phyloP scores from a whole-genome alignment of 192 early-diverging fungal genomes.

The Rhizoclosmatium globosum region DNA sequence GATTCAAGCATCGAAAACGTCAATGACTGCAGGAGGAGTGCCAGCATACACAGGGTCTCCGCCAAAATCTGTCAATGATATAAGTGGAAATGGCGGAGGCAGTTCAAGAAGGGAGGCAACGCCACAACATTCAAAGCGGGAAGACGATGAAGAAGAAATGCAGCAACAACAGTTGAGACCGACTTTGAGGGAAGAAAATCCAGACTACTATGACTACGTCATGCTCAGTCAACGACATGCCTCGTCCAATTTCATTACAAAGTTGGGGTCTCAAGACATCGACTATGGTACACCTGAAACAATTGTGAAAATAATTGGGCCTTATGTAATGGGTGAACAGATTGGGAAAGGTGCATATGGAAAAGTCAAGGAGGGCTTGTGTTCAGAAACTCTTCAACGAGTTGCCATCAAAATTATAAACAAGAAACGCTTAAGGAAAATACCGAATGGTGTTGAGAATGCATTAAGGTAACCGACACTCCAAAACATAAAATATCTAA shows the following conservation, averaged over 20 bases:
- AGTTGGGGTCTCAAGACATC: slow-evolving; percentile 62
- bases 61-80: background rate
- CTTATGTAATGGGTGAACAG: slow-evolving; percentile 63
- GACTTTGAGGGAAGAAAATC: slow-evolving; percentile 44
- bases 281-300: slow-evolving; percentile 54
- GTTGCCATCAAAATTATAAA: slow-evolving; percentile 69
- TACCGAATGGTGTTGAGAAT: slow-evolving; percentile 58
- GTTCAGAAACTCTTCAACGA: slow-evolving; percentile 61
- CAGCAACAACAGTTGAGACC: background rate
- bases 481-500: background rate
- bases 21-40: background rate
- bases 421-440: slow-evolving; percentile 64
- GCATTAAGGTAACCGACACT: slow-evolving; percentile 39
- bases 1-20: background rate
- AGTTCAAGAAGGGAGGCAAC: background rate
- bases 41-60: background rate
- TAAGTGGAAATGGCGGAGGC: background rate
- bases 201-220: slow-evolving; percentile 65
- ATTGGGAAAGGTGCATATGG: slow-evolving; percentile 70
- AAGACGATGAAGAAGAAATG: background rate
- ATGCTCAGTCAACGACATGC: slow-evolving; percentile 60
- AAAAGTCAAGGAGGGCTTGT: slow-evolving; percentile 69
- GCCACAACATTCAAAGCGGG: background rate
- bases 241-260: slow-evolving; percentile 64
- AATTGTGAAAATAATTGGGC: slow-evolving; percentile 60